Evolutionary conservation across 495 filamentous ascomycete species (phyloP), one percentile per base, ranked within the genome.

Genomic region (Melanomma pulvis-pyrius): DNA sequence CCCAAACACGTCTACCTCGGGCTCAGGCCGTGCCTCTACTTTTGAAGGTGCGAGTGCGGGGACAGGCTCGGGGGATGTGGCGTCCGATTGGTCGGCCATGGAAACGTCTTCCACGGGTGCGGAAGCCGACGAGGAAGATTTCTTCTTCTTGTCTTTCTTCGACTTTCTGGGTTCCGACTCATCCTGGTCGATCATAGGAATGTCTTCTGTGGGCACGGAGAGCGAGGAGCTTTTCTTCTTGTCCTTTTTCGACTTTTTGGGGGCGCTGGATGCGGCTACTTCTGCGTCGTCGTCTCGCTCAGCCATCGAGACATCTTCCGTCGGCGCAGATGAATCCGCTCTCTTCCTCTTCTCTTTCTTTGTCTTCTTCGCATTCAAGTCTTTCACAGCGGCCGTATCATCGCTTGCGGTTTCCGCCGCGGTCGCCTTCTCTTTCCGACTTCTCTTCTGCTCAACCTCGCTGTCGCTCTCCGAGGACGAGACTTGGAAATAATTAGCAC

Each of bases 1-100:
- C 8, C 50, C 25, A 58, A 74, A 74, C n/a, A 63, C 60, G 39
- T 73, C 68, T 30, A 29, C 50, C 24, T 47, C 13, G 1, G 17
- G 47, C 25, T 52, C 17, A 11, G 39, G 2, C 22, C 19, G 36
- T 8, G 57, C 3, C 3, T 48, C 26, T 5, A n/a, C 21, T 7
- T 29, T 49, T 17, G 30, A 12, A 15, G 32, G 32, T 47, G 44
- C 29, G 11, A 41, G n/a, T 21, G 22, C 58, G 8, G 13, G 15
- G 22, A 41, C 15, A 25, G 63, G 34, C 24, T 49, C 30, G 1
- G 52, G 17, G 19, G 26, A 47, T 36, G 49, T 19, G 12, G 2
- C 2, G 34, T 2, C 11, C 5, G 1, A 1, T 44, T 24, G 12
- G 0, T 30, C 24, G 41, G 19, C 17, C n/a, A 51, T 54, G 34